Evolutionary conservation across 2,329 filamentous ascomycete species (phyloP).

Genomic region (Sclerotinia glacialis): DNA sequence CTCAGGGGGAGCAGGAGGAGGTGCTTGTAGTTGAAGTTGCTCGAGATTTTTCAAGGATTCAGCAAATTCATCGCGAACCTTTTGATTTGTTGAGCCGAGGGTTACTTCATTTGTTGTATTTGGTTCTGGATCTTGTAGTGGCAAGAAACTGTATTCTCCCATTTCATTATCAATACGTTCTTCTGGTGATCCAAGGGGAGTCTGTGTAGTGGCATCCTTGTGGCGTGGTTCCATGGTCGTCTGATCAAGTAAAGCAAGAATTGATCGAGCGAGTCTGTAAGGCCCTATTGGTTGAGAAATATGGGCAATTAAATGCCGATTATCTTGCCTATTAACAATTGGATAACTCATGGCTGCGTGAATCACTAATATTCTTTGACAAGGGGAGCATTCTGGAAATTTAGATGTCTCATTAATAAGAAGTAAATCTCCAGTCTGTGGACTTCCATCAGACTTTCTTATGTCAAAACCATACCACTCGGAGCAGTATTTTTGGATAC

Average conservation of each 20-base stretch:
- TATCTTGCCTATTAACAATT: neutral
- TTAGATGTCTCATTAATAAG: constrained; percentile 24
- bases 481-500: constrained; percentile 33
- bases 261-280: constrained; percentile 30
- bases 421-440: constrained; percentile 20
- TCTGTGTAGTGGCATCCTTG: constrained; percentile 30
- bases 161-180: constrained; percentile 28
- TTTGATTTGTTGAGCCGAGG: neutral
- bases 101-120: neutral
- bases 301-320: constrained; percentile 21
- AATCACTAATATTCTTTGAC: constrained; percentile 29
- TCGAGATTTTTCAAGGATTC: neutral
- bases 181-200: constrained; percentile 31
- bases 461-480: constrained; percentile 35
- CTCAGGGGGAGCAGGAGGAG: neutral
- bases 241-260: constrained; percentile 30
- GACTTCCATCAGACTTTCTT: neutral
- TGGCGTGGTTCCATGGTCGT: neutral
- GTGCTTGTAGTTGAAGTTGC: constrained; percentile 6
- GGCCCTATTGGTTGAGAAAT: constrained; percentile 29
- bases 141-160: constrained; percentile 30
- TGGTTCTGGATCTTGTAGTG: neutral
- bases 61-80: neutral
- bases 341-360: constrained; percentile 26
- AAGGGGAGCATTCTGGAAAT: constrained; percentile 12